Evolutionary conservation across 2,329 filamentous ascomycete species (phyloP).

Genomic region (Cytospora paraplurivora): DNA sequence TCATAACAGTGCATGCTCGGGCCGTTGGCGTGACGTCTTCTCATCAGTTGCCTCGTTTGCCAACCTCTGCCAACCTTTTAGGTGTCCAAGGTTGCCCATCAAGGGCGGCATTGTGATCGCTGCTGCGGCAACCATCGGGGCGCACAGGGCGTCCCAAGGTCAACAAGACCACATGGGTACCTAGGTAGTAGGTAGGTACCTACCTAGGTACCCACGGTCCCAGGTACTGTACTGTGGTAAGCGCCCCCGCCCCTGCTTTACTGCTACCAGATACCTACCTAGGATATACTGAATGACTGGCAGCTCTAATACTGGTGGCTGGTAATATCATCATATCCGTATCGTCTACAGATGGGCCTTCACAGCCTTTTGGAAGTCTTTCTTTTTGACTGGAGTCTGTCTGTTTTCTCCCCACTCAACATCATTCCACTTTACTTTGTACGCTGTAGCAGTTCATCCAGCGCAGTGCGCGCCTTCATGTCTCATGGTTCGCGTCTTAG

Average conservation of each 20-base stretch:
- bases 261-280: neutral
- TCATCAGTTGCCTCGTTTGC: neutral
- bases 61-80: neutral
- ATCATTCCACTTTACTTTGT: neutral
- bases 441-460: slow-evolving; percentile 10
- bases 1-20: neutral
- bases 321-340: neutral
- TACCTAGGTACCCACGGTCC: neutral
- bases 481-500: slow-evolving; percentile 16
- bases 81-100: neutral
- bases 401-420: slow-evolving; percentile 1
- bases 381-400: slow-evolving; percentile 5
- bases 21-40: neutral
- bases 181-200: neutral
- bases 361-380: neutral
- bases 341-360: neutral
- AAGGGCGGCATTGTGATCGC: slow-evolving; percentile 2
- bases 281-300: neutral
- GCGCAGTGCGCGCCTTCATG: slow-evolving; percentile 23
- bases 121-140: neutral
- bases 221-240: too few species aligned
- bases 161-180: neutral
- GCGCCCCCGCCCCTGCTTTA: neutral
- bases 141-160: neutral
- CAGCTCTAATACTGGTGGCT: slow-evolving; percentile 1